Evolutionary conservation across 139 green algal species (phyloP).

Genomic region (Ostreobium quekettii): DNA sequence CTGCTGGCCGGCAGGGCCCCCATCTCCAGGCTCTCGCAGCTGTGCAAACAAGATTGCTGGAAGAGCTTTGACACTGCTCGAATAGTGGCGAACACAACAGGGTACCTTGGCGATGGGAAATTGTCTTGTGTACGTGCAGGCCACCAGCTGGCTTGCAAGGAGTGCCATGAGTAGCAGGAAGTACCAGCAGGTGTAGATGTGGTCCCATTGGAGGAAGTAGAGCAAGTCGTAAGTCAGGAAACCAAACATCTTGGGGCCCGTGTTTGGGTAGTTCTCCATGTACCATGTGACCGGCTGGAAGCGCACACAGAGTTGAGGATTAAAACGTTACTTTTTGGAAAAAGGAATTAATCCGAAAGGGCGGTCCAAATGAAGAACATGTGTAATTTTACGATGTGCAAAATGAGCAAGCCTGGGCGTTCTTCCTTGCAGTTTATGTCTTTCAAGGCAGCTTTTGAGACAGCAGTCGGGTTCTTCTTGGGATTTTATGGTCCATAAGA

Average conservation of each 20-base stretch:
- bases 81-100: too few species aligned
- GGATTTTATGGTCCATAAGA: too few species aligned
- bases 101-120: slow-evolving; percentile 71
- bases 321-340: neutral
- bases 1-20: too few species aligned
- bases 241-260: slow-evolving; percentile 54
- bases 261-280: slow-evolving; percentile 46
- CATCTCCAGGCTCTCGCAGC: too few species aligned
- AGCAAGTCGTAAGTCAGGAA: slow-evolving; percentile 72
- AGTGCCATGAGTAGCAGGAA: slow-evolving; percentile 79
- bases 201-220: slow-evolving; percentile 62
- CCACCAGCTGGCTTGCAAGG: slow-evolving; percentile 74
- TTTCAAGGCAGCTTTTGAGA: neutral
- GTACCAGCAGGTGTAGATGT: slow-evolving; percentile 80
- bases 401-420: neutral
- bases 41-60: too few species aligned
- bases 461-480: too few species aligned
- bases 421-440: neutral
- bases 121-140: slow-evolving; percentile 89
- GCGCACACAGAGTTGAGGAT: neutral
- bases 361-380: neutral
- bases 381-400: neutral
- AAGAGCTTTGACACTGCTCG: too few species aligned
- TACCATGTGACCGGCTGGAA: slow-evolving; percentile 59
- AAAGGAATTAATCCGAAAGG: neutral